These are phyloP conservation scores for Moesziomyces parantarcticus DNA, from an alignment of 1,284 basidiomycete species.

Conservation along the genomic window DNA sequence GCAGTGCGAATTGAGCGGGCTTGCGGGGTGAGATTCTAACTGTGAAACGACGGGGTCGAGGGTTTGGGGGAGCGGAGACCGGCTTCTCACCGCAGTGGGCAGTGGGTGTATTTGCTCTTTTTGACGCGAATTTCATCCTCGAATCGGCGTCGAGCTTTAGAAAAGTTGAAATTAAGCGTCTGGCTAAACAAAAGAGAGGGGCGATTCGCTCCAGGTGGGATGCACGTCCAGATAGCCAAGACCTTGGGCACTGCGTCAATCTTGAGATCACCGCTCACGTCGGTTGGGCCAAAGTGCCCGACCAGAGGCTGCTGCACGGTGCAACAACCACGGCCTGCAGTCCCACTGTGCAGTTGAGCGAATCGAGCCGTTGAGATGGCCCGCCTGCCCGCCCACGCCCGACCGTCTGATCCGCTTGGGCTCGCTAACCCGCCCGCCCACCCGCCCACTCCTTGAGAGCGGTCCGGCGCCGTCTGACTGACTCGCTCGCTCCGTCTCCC, in stretches of 20 bases:
- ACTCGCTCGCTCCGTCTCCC: too few species aligned
- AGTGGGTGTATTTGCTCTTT: too few species aligned
- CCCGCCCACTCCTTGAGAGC: not conserved
- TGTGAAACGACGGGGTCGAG: not conserved
- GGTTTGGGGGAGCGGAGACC: not conserved
- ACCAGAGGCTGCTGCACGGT: not conserved
- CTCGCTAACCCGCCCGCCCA: not conserved
- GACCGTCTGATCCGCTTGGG: not conserved
- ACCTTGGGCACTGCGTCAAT: not conserved
- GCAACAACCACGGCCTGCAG: not conserved
- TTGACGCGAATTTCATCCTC: not conserved
- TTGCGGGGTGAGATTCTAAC: not conserved
- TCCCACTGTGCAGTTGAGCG: not conserved
- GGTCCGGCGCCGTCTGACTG: not conserved
- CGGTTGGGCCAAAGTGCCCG: not conserved
- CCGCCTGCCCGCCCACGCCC: conserved; percentile 11
- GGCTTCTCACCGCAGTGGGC: too few species aligned
- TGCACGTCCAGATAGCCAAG: not conserved
- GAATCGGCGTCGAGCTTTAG: not conserved
- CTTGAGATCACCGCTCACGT: not conserved
- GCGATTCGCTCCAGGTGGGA: not conserved
- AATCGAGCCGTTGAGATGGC: conserved; percentile 7
- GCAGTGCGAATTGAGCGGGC: not conserved
- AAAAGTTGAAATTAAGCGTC: not conserved
- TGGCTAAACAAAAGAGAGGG: not conserved